These are phyloP conservation scores for Nannochloris sp. DNA, from an alignment of 139 green algal genomes.

Conservation along the genomic window DNA sequence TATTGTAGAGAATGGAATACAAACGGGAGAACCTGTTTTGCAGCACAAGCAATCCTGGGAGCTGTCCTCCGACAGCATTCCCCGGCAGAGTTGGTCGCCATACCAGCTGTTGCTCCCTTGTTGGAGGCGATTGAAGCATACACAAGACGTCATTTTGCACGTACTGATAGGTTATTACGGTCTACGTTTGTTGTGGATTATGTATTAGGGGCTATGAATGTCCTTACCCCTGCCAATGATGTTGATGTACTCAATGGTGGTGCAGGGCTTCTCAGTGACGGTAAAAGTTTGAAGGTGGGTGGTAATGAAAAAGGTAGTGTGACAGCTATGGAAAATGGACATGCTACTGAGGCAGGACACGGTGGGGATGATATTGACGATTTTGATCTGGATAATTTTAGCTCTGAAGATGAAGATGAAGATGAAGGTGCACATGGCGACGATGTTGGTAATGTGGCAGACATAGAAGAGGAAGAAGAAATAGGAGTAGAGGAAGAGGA, in stretches of 20 bases:
- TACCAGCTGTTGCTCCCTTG: constrained; percentile 56
- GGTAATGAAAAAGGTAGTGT: no score
- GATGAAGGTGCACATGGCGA: no score
- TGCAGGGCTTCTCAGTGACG: no score
- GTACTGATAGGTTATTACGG: constrained; percentile 72
- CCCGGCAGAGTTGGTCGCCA: constrained; percentile 36
- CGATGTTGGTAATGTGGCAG: not conserved
- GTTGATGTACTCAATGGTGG: no score
- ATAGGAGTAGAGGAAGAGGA: not conserved
- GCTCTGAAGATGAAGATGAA: no score
- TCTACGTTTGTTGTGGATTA: constrained; percentile 82
- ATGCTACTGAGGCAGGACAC: no score
- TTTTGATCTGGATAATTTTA: no score
- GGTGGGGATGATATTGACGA: no score
- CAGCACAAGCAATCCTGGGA: constrained; percentile 71
- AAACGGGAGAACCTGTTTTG: constrained; percentile 68
- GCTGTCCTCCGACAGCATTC: constrained; percentile 48
- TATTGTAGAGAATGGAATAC: constrained; percentile 90
- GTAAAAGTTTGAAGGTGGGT: no score
- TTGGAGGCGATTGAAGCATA: constrained; percentile 76
- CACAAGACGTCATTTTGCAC: constrained; percentile 70
- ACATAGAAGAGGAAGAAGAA: not conserved
- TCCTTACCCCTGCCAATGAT: constrained; percentile 40
- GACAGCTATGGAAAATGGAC: no score
- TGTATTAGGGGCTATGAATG: constrained; percentile 65